Conservation (phyloP, 1,284 basidiomycete species). For the Ceratorhiza oryzae-sativae region DNA sequence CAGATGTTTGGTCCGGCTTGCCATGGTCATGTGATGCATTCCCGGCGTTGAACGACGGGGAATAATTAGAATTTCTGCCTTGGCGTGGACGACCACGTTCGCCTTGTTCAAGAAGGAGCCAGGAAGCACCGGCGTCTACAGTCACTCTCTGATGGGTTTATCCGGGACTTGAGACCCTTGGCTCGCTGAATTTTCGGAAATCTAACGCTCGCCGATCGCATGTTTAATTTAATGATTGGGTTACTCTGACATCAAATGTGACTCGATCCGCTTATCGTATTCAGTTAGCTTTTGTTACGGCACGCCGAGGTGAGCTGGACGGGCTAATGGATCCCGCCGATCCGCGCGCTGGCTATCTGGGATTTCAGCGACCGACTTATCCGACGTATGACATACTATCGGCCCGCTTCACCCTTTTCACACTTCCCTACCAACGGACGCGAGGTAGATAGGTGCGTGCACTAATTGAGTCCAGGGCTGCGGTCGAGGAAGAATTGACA, state of each 20-base stretch:
- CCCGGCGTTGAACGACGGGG: background rate
- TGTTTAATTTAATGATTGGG: conserved; percentile 19
- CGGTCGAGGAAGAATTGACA: conserved; percentile 32
- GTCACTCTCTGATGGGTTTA: background rate
- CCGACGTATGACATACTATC: conserved; percentile 19
- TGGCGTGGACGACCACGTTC: background rate
- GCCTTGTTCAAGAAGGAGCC: background rate
- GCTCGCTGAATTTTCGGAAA: conserved; percentile 28
- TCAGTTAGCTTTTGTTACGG: conserved; percentile 8
- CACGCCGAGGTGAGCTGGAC: background rate
- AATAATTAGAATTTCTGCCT: conserved; percentile 1
- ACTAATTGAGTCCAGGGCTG: conserved; percentile 33
- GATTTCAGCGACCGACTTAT: conserved; percentile 1
- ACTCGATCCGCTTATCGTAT: conserved; percentile 17
- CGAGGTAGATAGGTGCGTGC: conserved; percentile 17
- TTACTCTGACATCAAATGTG: conserved; percentile 12
- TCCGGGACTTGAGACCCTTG: background rate
- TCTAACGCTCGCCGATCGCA: conserved; percentile 14
- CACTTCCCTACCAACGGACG: conserved; percentile 22
- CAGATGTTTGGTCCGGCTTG: background rate
- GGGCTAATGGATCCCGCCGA: background rate
- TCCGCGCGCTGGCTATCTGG: background rate
- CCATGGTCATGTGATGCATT: background rate
- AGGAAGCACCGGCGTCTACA: background rate
- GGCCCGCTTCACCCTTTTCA: conserved; percentile 25